Conservation (phyloP, 2,329 filamentous ascomycete genomes). For the Thielaviopsis punctulata region DNA sequence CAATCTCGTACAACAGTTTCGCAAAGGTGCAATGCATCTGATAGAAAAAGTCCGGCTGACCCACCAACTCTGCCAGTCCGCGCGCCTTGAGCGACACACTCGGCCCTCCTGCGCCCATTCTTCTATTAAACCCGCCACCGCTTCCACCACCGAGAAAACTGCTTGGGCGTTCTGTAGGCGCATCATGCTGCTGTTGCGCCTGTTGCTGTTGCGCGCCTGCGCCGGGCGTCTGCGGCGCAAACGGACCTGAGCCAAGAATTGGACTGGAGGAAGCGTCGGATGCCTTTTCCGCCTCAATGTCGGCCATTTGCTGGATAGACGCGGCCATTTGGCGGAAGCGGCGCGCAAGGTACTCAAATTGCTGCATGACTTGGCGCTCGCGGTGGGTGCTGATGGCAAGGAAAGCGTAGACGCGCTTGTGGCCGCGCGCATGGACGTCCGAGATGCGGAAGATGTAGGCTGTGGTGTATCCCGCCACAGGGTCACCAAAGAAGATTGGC, state of each 20-base stretch:
- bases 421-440: slow-evolving; percentile 48
- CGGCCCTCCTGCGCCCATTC: slow-evolving; percentile 39
- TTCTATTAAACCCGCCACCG: slow-evolving; percentile 33
- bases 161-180: slow-evolving; percentile 22
- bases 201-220: no score
- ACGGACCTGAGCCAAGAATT: slow-evolving; percentile 18
- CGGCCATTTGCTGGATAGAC: slow-evolving; percentile 49
- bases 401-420: slow-evolving; percentile 53
- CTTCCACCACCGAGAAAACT: slow-evolving; percentile 40
- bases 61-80: slow-evolving; percentile 47
- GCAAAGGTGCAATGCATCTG: slow-evolving; percentile 49
- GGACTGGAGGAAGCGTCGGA: slow-evolving; percentile 23
- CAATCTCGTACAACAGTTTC: slow-evolving; percentile 41
- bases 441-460: slow-evolving; percentile 55
- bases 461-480: slow-evolving; percentile 47
- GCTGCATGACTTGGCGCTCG: slow-evolving; percentile 47
- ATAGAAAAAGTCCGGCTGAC: slow-evolving; percentile 50
- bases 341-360: slow-evolving; percentile 42
- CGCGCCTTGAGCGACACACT: slow-evolving; percentile 39
- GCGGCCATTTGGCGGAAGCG: slow-evolving; percentile 46
- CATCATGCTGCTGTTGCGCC: slow-evolving; percentile 17
- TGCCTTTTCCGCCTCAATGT: slow-evolving; percentile 41
- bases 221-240: slow-evolving; percentile 19
- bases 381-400: slow-evolving; percentile 48
- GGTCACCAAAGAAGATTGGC: slow-evolving; percentile 52